phyloP scores from a whole-genome alignment of 176 grass and related monocot genomes.

The Raddia guianensis region DNA sequence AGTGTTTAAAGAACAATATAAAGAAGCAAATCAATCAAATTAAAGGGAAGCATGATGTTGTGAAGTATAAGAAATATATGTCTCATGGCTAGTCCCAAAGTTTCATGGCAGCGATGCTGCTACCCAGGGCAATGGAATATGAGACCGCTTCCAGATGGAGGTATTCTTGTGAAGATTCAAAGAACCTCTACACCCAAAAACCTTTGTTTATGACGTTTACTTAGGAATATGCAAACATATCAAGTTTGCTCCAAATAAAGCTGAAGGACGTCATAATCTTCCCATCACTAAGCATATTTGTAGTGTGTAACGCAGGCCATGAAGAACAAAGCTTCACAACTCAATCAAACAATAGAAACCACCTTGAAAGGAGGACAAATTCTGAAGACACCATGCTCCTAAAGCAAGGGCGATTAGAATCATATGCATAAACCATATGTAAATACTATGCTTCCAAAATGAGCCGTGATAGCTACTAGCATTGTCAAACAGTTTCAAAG shows the following conservation, averaged over 20 bases:
- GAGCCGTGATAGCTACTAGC: background rate
- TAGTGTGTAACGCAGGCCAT: background rate
- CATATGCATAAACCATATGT: background rate
- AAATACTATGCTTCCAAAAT: background rate
- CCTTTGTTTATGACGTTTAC: constrained; percentile 26
- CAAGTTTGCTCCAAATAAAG: constrained; percentile 24
- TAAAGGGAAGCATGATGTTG: background rate
- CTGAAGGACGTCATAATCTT: background rate
- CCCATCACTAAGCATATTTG: background rate
- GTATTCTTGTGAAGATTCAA: constrained; percentile 11
- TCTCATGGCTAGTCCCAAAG: constrained; percentile 40
- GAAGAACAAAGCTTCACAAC: background rate
- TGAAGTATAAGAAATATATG: constrained; percentile 23
- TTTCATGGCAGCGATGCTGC: background rate
- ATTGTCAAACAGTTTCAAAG: background rate
- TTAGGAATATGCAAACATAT: constrained; percentile 39
- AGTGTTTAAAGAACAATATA: background rate
- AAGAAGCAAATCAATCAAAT: background rate
- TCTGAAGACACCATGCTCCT: background rate
- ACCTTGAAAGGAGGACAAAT: background rate
- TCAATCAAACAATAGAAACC: background rate
- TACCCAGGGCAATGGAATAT: constrained; percentile 31
- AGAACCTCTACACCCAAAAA: constrained; percentile 23
- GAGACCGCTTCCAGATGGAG: constrained; percentile 30
- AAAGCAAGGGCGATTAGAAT: background rate